These are phyloP conservation scores for Kluyveromyces siamensis DNA, from an alignment of 805 yeast genomes.

Conservation along the genomic window DNA sequence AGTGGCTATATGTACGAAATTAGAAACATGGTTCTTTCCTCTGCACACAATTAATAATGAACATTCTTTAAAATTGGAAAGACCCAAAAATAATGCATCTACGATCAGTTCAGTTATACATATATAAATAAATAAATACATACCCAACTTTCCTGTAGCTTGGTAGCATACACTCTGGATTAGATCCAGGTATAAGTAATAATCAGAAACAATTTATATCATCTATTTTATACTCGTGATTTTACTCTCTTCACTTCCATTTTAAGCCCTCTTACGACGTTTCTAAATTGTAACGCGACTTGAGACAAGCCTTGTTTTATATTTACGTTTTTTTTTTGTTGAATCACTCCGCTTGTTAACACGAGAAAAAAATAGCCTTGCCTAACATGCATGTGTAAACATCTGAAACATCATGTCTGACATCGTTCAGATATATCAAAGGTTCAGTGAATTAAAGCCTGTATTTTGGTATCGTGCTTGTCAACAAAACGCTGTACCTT, in stretches of 20 bases:
- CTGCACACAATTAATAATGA: constrained; percentile 16
- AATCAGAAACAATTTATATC: too few relatives aligned
- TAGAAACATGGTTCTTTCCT: constrained; percentile 27
- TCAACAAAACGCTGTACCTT: too few relatives aligned
- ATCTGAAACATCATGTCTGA: not conserved
- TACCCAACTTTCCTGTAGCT: too few relatives aligned
- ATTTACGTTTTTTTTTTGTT: not conserved
- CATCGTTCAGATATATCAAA: not conserved
- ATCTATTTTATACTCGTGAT: too few relatives aligned
- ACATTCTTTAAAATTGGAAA: not conserved
- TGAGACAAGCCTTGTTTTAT: not conserved
- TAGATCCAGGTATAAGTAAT: too few relatives aligned
- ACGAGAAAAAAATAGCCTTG: not conserved
- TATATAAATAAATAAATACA: too few relatives aligned
- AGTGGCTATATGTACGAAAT: constrained; percentile 27
- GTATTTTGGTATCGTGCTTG: not conserved
- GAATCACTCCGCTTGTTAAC: not conserved
- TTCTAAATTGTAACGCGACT: not conserved
- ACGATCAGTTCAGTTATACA: too few relatives aligned
- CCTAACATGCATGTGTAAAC: not conserved
- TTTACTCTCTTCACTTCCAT: too few relatives aligned
- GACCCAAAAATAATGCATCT: not conserved
- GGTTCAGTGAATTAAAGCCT: not conserved
- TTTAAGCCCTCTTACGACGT: too few relatives aligned
- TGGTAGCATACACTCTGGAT: too few relatives aligned